Percentiles rank a stretch among this genome's conserved stretches.
phyloP scores from a whole-genome alignment of 2,329 filamentous ascomycete species.

The Pyricularia grisea region DNA sequence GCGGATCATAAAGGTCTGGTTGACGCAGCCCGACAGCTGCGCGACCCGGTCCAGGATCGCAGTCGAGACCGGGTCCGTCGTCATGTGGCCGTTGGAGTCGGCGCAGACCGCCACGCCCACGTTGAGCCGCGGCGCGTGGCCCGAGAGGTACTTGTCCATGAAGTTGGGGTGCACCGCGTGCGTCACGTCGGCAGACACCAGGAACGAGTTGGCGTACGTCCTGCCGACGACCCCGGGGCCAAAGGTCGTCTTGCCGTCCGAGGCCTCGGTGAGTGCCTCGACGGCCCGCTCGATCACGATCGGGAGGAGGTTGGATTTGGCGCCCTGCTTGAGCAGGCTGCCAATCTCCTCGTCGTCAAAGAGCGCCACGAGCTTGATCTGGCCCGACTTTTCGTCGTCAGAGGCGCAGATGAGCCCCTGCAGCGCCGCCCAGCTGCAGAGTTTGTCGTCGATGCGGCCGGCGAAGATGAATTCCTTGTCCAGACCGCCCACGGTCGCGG shows the following conservation, averaged over 20 bases:
- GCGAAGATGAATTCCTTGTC: conserved; percentile 93
- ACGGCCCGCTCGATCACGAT: conserved; percentile 71
- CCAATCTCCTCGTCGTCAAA: conserved; percentile 98
- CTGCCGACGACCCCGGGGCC: conserved; percentile 60
- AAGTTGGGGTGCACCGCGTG: conserved; percentile 97
- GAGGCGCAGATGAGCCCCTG: conserved; percentile 68
- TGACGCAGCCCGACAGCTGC: conserved; percentile 57
- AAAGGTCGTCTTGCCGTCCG: conserved; percentile 24
- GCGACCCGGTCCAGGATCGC: conserved; percentile 73
- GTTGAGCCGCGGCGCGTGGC: conserved; percentile 82
- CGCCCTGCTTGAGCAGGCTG: conserved; percentile 81
- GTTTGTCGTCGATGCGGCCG: conserved; percentile 92
- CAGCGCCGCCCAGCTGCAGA: conserved; percentile 88
- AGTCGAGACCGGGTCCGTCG: conserved; percentile 79
- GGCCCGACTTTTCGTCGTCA: conserved; percentile 47
- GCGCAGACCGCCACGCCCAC: conserved; percentile 71
- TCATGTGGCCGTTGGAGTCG: conserved; percentile 93
- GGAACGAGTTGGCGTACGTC: conserved; percentile 85
- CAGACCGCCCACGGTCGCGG: conserved; percentile 72
- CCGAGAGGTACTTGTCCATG: conserved; percentile 68
- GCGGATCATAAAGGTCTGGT: conserved; percentile 90
- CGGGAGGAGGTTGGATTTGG: conserved; percentile 80
- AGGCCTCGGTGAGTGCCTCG: conserved; percentile 51
- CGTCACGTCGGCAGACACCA: conserved; percentile 86
- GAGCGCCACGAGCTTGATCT: conserved; percentile 83